Percentiles rank a stretch among this genome's conserved stretches.
Evolutionary conservation across 2,329 filamentous ascomycete species (phyloP).

Genomic region (Colletotrichum sp.): DNA sequence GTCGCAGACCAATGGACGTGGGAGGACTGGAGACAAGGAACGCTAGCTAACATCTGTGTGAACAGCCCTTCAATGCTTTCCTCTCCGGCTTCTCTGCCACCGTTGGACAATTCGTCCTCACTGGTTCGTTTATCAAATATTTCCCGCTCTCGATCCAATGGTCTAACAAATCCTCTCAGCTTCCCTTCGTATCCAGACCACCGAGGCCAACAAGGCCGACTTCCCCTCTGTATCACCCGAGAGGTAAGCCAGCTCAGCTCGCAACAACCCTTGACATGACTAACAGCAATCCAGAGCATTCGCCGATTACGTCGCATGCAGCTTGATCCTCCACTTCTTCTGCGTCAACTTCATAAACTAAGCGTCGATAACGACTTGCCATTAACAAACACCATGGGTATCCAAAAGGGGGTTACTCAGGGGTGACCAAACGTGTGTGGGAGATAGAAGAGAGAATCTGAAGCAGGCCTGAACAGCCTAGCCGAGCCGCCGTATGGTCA

Average conservation of each 20-base stretch:
- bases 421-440: background rate
- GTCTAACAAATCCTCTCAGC: constrained; percentile 41
- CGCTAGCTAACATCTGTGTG: constrained; percentile 24
- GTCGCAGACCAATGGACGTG: background rate
- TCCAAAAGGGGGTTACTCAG: background rate
- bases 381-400: constrained; percentile 22
- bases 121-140: constrained; percentile 62
- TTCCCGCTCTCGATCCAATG: background rate
- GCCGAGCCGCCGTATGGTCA: background rate
- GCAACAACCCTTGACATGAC: background rate
- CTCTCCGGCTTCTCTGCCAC: constrained; percentile 93
- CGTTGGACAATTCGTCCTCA: constrained; percentile 97
- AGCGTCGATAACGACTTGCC: constrained; percentile 19
- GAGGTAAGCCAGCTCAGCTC: constrained; percentile 54
- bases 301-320: constrained; percentile 94
- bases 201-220: constrained; percentile 78
- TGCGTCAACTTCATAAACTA: constrained; percentile 99
- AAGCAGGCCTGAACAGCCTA: background rate
- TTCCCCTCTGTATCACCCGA: constrained; percentile 81
- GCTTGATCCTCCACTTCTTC: constrained; percentile 96
- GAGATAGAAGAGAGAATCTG: background rate
- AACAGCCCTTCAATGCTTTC: constrained; percentile 97
- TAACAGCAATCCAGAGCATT: constrained; percentile 71
- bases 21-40: background rate
- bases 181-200: constrained; percentile 89